Evolutionary conservation across 345 rosid species (phyloP).

Genomic region (Lumnitzera littorea): DNA sequence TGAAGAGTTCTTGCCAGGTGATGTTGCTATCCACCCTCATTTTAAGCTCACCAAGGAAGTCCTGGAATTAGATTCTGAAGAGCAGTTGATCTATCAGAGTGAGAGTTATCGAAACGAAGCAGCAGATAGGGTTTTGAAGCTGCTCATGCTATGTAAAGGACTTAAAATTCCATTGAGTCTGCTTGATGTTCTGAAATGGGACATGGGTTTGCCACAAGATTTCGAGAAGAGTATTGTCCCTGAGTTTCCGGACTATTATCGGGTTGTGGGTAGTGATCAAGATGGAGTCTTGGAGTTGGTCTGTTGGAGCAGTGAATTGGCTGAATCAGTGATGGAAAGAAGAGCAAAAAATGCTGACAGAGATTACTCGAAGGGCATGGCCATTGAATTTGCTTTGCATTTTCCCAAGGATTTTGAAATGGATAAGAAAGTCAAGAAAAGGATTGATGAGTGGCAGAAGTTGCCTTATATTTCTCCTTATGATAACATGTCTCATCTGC

Average conservation of each 20-base stretch:
- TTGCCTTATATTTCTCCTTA: constrained; percentile 80
- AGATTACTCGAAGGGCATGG: constrained; percentile 27
- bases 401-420: constrained; percentile 53
- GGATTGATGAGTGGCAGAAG: constrained; percentile 81
- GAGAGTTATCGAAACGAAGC: constrained; percentile 47
- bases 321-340: constrained; percentile 58
- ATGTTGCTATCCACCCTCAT: constrained; percentile 66
- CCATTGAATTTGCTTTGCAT: constrained; percentile 52
- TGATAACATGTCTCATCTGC: constrained; percentile 49
- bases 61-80: constrained; percentile 72
- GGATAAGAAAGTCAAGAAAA: constrained; percentile 72
- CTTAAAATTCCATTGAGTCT: constrained; percentile 48
- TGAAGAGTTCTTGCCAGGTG: constrained; percentile 72
- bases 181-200: constrained; percentile 65
- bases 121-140: constrained; percentile 64
- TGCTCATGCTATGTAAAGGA: constrained; percentile 62
- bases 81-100: constrained; percentile 72
- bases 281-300: constrained; percentile 51
- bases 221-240: constrained; percentile 43
- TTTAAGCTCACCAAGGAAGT: constrained; percentile 71
- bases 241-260: constrained; percentile 79
- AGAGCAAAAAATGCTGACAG: constrained; percentile 22
- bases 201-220: constrained; percentile 75
- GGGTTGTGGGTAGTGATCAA: constrained; percentile 22
- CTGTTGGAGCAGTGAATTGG: constrained; percentile 67